Evolutionary conservation across 2,329 filamentous ascomycete species (phyloP).

Genomic region (Lasiodiplodia citricola): DNA sequence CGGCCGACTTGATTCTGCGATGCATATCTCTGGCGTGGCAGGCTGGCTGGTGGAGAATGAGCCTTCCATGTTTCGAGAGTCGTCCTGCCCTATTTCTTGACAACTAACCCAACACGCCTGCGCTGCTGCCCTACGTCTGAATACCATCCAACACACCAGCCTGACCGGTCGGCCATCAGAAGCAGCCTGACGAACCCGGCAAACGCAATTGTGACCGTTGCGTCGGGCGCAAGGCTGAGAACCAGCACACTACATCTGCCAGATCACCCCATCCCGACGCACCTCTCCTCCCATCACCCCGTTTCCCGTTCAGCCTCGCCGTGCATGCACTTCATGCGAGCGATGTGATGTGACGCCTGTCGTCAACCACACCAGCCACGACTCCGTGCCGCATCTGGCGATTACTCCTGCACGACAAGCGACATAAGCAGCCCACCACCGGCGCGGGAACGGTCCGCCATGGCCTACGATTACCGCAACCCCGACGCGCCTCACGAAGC

Average conservation of each 20-base stretch:
- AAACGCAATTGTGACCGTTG: neutral
- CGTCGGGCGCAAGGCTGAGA: constrained; percentile 20
- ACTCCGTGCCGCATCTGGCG: constrained; percentile 8
- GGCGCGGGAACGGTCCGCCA: constrained; percentile 29
- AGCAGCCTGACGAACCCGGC: constrained; percentile 1
- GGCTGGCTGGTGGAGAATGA: constrained; percentile 17
- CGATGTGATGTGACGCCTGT: constrained; percentile 18
- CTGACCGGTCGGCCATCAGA: constrained; percentile 18
- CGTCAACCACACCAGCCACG: constrained; percentile 18
- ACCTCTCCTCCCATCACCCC: constrained; percentile 13
- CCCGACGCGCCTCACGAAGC: constrained; percentile 35
- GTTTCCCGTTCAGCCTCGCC: constrained; percentile 21
- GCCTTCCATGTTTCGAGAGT: constrained; percentile 2
- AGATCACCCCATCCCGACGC: constrained; percentile 19
- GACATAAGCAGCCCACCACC: constrained; percentile 21
- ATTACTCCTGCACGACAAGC: constrained; percentile 19
- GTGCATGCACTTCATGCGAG: constrained; percentile 20
- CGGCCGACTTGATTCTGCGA: constrained; percentile 7
- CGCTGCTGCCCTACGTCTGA: constrained; percentile 8
- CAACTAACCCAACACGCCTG: constrained; percentile 19
- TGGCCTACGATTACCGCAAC: constrained; percentile 52
- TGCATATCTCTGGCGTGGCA: constrained; percentile 16
- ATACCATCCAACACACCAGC: constrained; percentile 8
- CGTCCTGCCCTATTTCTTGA: constrained; percentile 4
- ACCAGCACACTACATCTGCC: constrained; percentile 19